Conservation (phyloP, 2,329 filamentous ascomycete species). For the Tolypocladium cylindrosporum region DNA sequence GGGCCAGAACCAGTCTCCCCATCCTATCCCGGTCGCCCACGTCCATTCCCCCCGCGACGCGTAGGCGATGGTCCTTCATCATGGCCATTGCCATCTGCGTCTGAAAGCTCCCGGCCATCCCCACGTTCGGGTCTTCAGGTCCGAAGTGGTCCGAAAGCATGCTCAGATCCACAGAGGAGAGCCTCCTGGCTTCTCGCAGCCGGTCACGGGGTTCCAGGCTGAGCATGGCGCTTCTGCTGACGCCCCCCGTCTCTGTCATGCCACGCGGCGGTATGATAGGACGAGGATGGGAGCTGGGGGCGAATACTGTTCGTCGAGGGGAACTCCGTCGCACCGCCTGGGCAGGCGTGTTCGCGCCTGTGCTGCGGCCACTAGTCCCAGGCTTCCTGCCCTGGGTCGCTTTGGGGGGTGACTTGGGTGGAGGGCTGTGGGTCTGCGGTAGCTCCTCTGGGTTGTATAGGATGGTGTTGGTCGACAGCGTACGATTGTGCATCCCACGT, state of each 20-base stretch:
- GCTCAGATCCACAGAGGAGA: constrained; percentile 62
- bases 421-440: constrained; percentile 25
- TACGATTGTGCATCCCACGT: constrained; percentile 53
- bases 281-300: constrained; percentile 41
- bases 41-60: constrained; percentile 27
- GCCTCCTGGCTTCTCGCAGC: constrained; percentile 26
- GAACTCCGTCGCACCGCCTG: constrained; percentile 30
- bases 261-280: constrained; percentile 40
- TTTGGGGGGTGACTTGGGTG: constrained; percentile 32
- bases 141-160: constrained; percentile 60
- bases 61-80: constrained; percentile 45
- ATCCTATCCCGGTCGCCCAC: constrained; percentile 52
- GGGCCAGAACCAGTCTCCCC: constrained; percentile 70
- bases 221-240: constrained; percentile 36
- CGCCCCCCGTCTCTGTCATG: constrained; percentile 22
- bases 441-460: constrained; percentile 62
- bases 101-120: constrained; percentile 65
- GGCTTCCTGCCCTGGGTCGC: constrained; percentile 20
- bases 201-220: constrained; percentile 36
- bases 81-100: constrained; percentile 71
- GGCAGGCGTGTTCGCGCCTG: constrained; percentile 19
- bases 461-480: constrained; percentile 73
- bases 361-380: constrained; percentile 24
- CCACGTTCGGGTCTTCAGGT: constrained; percentile 50
- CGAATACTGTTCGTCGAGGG: constrained; percentile 33